Percentiles rank a stretch among this genome's conserved stretches.
Conservation (phyloP, 140 eudicot genomes). For the Oenanthe javanica region DNA sequence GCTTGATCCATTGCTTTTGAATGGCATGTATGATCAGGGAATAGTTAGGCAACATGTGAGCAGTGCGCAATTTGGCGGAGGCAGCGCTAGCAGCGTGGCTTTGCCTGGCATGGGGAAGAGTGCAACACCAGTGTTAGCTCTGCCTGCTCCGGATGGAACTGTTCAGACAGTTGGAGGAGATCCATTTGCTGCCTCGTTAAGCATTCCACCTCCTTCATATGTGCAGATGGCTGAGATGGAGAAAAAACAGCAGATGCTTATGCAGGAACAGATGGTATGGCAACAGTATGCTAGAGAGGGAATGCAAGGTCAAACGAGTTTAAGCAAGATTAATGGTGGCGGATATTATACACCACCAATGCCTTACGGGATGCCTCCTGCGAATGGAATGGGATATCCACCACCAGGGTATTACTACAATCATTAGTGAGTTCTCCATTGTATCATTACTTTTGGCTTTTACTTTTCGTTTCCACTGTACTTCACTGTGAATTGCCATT, state of each 20-base stretch:
- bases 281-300: constrained; percentile 64
- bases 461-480: constrained; percentile 21
- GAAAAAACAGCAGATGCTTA: constrained; percentile 59
- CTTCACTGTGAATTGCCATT: neutral
- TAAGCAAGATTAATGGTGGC: constrained; percentile 39
- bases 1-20: constrained; percentile 52
- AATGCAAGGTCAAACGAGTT: constrained; percentile 67
- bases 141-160: constrained; percentile 73
- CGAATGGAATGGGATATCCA: constrained; percentile 43
- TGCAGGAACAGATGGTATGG: constrained; percentile 78
- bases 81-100: constrained; percentile 68
- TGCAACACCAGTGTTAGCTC: constrained; percentile 55
- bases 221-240: constrained; percentile 80
- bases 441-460: constrained; percentile 6
- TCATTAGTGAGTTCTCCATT: constrained; percentile 26
- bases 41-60: constrained; percentile 51
- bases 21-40: constrained; percentile 77
- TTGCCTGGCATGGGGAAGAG: constrained; percentile 35
- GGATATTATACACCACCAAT: constrained; percentile 50
- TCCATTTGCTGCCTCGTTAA: constrained; percentile 73
- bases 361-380: constrained; percentile 76
- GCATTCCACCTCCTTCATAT: constrained; percentile 67
- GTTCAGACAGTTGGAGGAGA: constrained; percentile 49
- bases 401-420: constrained; percentile 60
- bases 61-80: constrained; percentile 38